phyloP scores from a whole-genome alignment of 2,329 filamentous ascomycete genomes.

The Basipetospora chlamydospora region DNA sequence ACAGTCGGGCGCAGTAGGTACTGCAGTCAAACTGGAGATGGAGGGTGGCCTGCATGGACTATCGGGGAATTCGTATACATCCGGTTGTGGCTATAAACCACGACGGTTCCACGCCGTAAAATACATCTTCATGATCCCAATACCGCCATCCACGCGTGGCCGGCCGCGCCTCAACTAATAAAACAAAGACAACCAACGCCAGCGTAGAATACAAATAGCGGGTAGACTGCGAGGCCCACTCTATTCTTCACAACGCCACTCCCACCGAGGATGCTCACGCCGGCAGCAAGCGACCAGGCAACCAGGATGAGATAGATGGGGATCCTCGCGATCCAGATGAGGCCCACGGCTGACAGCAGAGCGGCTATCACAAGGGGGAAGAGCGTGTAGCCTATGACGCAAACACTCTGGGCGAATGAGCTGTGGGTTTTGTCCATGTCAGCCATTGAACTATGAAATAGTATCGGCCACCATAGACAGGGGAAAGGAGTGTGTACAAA shows the following conservation, averaged over 20 bases:
- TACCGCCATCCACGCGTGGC: too few relatives aligned
- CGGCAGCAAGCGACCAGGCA: constrained; percentile 85
- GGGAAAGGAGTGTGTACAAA: background rate
- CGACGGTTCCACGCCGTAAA: too few relatives aligned
- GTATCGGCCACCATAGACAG: too few relatives aligned
- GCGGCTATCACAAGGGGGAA: constrained; percentile 93
- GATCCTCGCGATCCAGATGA: constrained; percentile 70
- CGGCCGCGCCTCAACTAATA: constrained; percentile 52
- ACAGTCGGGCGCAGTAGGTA: too few relatives aligned
- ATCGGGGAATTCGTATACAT: too few relatives aligned
- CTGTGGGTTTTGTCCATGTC: constrained; percentile 27
- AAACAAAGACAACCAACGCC: constrained; percentile 91
- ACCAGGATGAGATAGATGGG: constrained; percentile 83
- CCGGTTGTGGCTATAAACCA: too few relatives aligned
- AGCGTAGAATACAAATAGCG: constrained; percentile 88
- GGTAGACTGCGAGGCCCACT: constrained; percentile 86
- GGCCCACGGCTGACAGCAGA: constrained; percentile 66
- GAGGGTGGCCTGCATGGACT: too few relatives aligned
- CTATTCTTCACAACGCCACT: constrained; percentile 93
- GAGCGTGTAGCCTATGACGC: constrained; percentile 95
- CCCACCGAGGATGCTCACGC: constrained; percentile 87
- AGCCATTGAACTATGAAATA: background rate
- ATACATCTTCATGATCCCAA: too few relatives aligned
- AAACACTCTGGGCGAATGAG: constrained; percentile 94
- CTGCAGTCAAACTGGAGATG: too few relatives aligned